Base-by-base conservation (phyloP, 108 stramenopile genomes). In the Cyclostephanos invisitatus region DNA sequence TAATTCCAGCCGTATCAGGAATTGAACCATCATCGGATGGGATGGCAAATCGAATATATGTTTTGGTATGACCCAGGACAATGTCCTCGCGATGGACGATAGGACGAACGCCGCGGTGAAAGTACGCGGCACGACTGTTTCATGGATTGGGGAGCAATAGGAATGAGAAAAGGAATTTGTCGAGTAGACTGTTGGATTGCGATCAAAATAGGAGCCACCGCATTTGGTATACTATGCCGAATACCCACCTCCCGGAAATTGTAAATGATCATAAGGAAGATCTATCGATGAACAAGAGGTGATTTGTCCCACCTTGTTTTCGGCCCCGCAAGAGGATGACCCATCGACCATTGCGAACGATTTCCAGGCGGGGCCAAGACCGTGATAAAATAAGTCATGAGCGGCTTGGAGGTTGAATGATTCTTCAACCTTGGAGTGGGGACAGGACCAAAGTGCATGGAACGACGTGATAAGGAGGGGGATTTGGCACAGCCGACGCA, bases 341-440 rank as follows among this genome's bases (percentile, higher is more conserved):
- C 58, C 27, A 24, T 28, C 58, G 12, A 15, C 36, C 5, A 27
- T 7, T 0, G n/a, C 7, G 17, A 62, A 62, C 40, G 77, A 77
- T 62, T 28, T 32, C 56, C 66, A 65, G 35, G 87, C 83, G 2
- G 87, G 87, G 6, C 80, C 55, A 25, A 94, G 27, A 8, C 93
- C 91, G 73, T 89, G 69, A 72, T 89, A 90, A 47, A 85, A 86
- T 46, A 95, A 64, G 79, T 98, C 98, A 73, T 97, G 91, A 1
- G 91, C 84, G 21, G 98, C 99, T 87, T 99, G 99, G 44, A 96
- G 75, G 71, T 96, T 92, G 76, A 99, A 99, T 55, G 90, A 92
- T 74, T 99, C 99, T 74, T 99, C 99, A n/a, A 99, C 98, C 73
- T 99, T 99, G 67, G 91, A 95, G 62, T 96, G 88, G 0, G 97